These are phyloP conservation scores for Tubosaeta brunneosetosa DNA, from an alignment of 768 basidiomycete species.

Conservation along the genomic window DNA sequence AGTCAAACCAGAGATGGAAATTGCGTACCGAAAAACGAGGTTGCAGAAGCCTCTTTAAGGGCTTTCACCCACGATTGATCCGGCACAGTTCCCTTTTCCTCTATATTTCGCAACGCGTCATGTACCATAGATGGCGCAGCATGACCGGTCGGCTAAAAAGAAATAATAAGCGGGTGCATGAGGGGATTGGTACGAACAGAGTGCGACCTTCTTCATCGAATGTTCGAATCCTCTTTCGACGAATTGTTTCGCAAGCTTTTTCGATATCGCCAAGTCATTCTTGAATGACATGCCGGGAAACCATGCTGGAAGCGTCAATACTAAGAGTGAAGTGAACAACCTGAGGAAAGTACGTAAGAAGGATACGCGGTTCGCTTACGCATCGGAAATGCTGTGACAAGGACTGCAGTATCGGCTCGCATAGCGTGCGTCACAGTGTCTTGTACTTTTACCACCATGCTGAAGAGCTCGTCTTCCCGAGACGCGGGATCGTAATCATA, in stretches of 20 bases:
- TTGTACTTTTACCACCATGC: neutral
- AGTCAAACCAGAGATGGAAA: neutral
- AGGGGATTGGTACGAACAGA: neutral
- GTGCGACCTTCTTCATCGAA: conserved; percentile 3
- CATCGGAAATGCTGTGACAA: conserved; percentile 1
- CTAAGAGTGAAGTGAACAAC: neutral
- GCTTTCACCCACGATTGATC: conserved; percentile 3
- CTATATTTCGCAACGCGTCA: conserved; percentile 7
- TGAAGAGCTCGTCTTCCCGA: conserved; percentile 3
- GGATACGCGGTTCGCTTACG: neutral
- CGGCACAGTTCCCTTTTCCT: neutral
- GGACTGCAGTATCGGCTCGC: conserved; percentile 6
- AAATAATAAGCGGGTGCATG: neutral
- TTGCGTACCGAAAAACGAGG: conserved; percentile 6
- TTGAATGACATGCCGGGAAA: conserved; percentile 11
- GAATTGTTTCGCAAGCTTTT: neutral
- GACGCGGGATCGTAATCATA: conserved; percentile 12
- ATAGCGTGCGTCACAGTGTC: neutral
- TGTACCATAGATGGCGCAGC: conserved; percentile 6
- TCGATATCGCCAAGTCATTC: neutral
- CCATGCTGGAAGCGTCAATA: conserved; percentile 13
- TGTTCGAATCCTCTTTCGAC: conserved; percentile 2
- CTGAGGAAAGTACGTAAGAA: neutral
- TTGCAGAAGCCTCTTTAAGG: conserved; percentile 10
- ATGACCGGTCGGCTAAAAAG: neutral